Evolutionary conservation across 768 basidiomycete genomes (phyloP), one percentile per base, ranked within the genome.

Genomic region (Mrakia frigida): DNA sequence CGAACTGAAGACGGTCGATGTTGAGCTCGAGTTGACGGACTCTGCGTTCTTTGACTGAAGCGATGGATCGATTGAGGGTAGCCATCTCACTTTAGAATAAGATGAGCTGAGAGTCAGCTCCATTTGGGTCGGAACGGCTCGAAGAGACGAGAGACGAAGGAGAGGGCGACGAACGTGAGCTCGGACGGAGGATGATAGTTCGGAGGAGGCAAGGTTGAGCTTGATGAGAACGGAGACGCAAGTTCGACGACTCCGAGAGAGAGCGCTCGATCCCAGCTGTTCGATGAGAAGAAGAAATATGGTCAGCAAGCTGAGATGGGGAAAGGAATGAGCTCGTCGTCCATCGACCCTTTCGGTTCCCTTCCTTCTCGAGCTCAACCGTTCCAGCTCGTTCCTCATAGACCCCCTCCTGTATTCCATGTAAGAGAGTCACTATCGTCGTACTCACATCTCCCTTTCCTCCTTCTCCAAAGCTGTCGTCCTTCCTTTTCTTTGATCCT

Each of bases 1-100:
- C 65, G 37, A 39, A 68, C 65, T 39, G 65, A 21, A 68, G 65
- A 39, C 65, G 65, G 37, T 68, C 65, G 65, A 68, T 68, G 65
- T 68, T 68, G 37, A 68, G 65, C 65, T 68, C 65, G 65, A 68
- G 35, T n/a, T 68, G 65, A 41, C 65, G 65, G 65, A 68, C 37
- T 35, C 39, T 16, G 5, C 65, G 65, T 9, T 68, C 65, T 39
- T 68, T 68, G 39, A 68, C 14, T 9, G 65, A 14, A 0, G 65
- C 35, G 21, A 39, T 39, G 65, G 65, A 68, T 39, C 37, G 39
- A 39, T 68, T 68, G 23, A 68, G 33, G n/a, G 65, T 4, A n/a
- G 37, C 18, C 37, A 43, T 39, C 18, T 43, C 65, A 21, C 65
- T 68, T 25, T 1, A 33, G 7, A 14, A 25, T 16, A 35, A 25